A percentile compares a stretch with the other conserved stretches of the same genome.
Evolutionary conservation across 2,329 filamentous ascomycete genomes (phyloP).

Genomic region (Ophiostoma ulmi): DNA sequence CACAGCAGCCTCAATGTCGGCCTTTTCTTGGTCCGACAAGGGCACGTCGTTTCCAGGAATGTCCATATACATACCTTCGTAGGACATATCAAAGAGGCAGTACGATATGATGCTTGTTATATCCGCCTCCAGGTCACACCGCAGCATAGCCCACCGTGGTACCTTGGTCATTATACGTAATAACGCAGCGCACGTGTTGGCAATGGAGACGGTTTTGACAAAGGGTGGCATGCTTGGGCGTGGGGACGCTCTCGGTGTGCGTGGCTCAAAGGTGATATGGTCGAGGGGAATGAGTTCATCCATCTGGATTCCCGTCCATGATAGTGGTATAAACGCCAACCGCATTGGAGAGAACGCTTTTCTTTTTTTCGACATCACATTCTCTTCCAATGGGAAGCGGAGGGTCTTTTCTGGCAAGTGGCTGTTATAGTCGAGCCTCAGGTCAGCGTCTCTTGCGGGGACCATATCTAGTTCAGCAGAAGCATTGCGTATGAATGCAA

Average conservation of each 20-base stretch:
- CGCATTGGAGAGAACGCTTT: not conserved
- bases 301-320: not conserved
- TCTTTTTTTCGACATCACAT: no score
- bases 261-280: not conserved
- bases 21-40: not conserved
- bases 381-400: not conserved
- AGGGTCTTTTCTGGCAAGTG: not conserved
- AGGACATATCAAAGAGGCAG: not conserved
- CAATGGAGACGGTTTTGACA: not conserved
- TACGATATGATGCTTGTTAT: not conserved
- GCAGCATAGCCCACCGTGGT: not conserved
- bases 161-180: not conserved
- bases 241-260: not conserved
- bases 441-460: not conserved
- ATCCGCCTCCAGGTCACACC: not conserved
- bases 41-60: constrained; percentile 1
- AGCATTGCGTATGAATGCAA: not conserved
- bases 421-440: not conserved
- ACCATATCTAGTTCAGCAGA: not conserved
- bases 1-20: not conserved
- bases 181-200: not conserved
- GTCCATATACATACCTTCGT: not conserved
- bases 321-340: not conserved
- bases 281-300: not conserved
- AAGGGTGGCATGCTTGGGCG: not conserved